Evolutionary conservation across 805 yeast genomes (phyloP).

Genomic region (Wickerhamomyces canadensis): DNA sequence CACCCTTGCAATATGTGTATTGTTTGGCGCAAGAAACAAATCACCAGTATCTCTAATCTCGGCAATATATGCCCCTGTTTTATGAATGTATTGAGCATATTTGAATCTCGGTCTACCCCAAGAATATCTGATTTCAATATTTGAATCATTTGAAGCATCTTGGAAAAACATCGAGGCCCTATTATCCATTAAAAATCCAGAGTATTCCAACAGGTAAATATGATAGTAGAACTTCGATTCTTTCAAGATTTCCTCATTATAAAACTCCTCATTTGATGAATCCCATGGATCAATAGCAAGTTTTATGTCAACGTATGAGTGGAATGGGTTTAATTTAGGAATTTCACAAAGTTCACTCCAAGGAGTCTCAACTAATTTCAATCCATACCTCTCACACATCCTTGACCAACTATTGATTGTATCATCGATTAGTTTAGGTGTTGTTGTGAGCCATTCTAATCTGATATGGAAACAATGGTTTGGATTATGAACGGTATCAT

Average conservation of each 20-base stretch:
- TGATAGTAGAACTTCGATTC: conserved; percentile 72
- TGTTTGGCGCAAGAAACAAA: conserved; percentile 80
- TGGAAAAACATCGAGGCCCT: conserved; percentile 63
- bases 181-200: conserved; percentile 79
- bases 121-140: conserved; percentile 70
- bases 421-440: conserved; percentile 81
- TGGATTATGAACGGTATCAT: conserved; percentile 89
- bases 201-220: conserved; percentile 56
- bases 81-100: conserved; percentile 85
- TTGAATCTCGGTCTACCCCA: conserved; percentile 88
- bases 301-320: conserved; percentile 68
- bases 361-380: conserved; percentile 80
- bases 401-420: conserved; percentile 72
- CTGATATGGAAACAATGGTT: conserved; percentile 90
- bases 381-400: conserved; percentile 79
- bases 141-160: conserved; percentile 34
- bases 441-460: conserved; percentile 88
- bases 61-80: conserved; percentile 83
- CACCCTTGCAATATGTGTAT: conserved; percentile 71
- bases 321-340: conserved; percentile 79
- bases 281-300: conserved; percentile 70
- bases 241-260: conserved; percentile 33
- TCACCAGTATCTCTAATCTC: conserved; percentile 78
- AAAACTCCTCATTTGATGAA: conserved; percentile 43
- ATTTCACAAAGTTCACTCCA: conserved; percentile 80